These are phyloP conservation scores for Akanthomyces dipterigenus DNA, from an alignment of 2,329 filamentous ascomycete species.

Conservation along the genomic window DNA sequence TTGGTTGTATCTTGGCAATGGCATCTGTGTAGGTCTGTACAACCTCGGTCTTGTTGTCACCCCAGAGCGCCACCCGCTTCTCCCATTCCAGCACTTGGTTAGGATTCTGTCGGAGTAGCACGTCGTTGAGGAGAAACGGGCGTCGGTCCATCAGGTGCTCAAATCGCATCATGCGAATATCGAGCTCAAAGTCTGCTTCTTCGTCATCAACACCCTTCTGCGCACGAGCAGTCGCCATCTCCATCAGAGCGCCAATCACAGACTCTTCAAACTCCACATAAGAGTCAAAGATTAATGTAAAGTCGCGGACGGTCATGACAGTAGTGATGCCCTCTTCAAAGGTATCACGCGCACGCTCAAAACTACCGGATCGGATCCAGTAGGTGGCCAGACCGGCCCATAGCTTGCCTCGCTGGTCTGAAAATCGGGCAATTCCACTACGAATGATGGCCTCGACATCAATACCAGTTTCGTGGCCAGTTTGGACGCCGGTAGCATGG, in stretches of 20 bases:
- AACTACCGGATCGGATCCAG: conserved; percentile 89
- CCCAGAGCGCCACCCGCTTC: conserved; percentile 93
- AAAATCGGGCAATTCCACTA: conserved; percentile 83
- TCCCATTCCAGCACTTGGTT: conserved; percentile 97
- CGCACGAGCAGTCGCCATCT: conserved; percentile 72
- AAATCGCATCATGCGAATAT: conserved; percentile 95
- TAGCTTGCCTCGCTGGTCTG: conserved; percentile 88
- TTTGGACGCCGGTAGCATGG: conserved; percentile 79
- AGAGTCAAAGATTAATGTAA: conserved; percentile 91
- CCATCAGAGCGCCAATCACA: conserved; percentile 85
- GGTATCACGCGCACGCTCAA: conserved; percentile 84
- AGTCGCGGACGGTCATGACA: conserved; percentile 97
- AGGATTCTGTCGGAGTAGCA: conserved; percentile 88
- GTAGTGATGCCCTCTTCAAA: conserved; percentile 97
- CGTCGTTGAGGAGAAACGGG: conserved; percentile 94
- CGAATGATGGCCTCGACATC: conserved; percentile 88
- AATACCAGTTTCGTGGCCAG: conserved; percentile 73
- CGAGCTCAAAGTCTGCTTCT: conserved; percentile 85
- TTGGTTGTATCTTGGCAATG: conserved; percentile 86
- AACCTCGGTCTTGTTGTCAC: conserved; percentile 82
- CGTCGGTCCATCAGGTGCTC: conserved; percentile 96
- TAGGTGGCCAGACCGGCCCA: conserved; percentile 95
- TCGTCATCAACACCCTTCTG: conserved; percentile 72
- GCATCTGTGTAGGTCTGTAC: conserved; percentile 93
- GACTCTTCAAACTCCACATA: conserved; percentile 97